Evolutionary conservation across 768 basidiomycete species (phyloP).

Genomic region (Suillus ampliporus): DNA sequence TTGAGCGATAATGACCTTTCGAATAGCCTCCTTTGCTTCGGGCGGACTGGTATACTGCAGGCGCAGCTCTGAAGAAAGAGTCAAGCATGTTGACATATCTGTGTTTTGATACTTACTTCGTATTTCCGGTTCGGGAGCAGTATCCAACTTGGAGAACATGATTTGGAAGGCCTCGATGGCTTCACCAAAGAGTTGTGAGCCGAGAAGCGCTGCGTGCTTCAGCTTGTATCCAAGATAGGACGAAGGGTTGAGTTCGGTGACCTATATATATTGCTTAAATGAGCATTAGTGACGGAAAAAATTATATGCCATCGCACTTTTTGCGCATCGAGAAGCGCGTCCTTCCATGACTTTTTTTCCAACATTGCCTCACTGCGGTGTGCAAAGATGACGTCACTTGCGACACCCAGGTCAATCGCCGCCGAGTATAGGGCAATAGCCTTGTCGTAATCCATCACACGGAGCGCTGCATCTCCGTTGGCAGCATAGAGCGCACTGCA

Average conservation of each 20-base stretch:
- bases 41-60: neutral
- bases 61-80: neutral
- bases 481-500: neutral
- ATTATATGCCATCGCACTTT: neutral
- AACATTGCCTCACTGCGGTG: neutral
- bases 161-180: neutral
- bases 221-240: neutral
- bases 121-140: neutral
- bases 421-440: neutral
- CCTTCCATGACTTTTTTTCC: neutral
- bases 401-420: neutral
- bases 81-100: neutral
- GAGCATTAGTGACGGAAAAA: neutral
- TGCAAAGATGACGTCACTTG: neutral
- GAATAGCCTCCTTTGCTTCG: neutral
- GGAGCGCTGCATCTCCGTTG: neutral
- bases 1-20: neutral
- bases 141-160: neutral
- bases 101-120: neutral
- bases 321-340: constrained; percentile 1
- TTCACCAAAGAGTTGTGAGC: neutral
- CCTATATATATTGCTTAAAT: neutral
- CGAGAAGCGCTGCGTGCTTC: neutral
- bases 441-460: neutral
- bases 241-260: neutral